Evolutionary conservation across 345 rosid genomes (phyloP).

Genomic region (Punica granatum): DNA sequence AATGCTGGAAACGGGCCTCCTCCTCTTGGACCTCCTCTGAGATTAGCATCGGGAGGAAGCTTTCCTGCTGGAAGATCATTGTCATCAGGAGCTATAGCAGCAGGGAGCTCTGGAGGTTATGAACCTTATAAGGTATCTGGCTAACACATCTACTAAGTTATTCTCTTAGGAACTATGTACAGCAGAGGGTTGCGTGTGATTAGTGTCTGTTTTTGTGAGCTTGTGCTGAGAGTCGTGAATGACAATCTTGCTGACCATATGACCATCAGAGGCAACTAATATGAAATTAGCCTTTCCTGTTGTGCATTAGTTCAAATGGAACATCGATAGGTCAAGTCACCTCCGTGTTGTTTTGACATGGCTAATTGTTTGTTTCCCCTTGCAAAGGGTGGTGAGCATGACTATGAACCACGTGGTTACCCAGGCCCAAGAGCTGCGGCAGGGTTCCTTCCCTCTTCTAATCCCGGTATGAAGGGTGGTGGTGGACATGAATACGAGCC

Average conservation of each 20-base stretch:
- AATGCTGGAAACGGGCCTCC: conserved; percentile 29
- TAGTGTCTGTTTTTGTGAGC: neutral
- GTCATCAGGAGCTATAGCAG: conserved; percentile 22
- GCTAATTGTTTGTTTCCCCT: conserved; percentile 3
- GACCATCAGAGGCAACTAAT: neutral
- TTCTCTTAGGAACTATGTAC: neutral
- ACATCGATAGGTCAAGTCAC: neutral
- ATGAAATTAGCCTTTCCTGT: neutral
- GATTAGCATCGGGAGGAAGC: conserved; percentile 26
- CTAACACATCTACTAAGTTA: neutral
- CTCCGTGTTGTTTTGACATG: conserved; percentile 1
- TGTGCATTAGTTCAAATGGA: neutral
- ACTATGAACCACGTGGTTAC: conserved; percentile 33
- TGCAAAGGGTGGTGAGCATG: conserved; percentile 38
- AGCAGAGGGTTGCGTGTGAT: neutral
- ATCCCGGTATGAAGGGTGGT: neutral
- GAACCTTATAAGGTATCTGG: conserved; percentile 30
- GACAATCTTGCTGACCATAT: neutral
- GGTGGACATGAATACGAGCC: conserved; percentile 28
- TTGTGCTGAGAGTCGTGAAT: neutral
- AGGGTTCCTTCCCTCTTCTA: neutral
- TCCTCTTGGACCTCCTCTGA: conserved; percentile 23
- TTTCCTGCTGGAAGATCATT: conserved; percentile 25
- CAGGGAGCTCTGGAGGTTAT: conserved; percentile 28
- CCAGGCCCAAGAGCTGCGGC: conserved; percentile 28